A percentile compares a stretch with the other conserved stretches of the same genome.
These are phyloP conservation scores for Wickerhamiella slavikovae DNA, from an alignment of 805 yeast genomes.

Conservation along the genomic window DNA sequence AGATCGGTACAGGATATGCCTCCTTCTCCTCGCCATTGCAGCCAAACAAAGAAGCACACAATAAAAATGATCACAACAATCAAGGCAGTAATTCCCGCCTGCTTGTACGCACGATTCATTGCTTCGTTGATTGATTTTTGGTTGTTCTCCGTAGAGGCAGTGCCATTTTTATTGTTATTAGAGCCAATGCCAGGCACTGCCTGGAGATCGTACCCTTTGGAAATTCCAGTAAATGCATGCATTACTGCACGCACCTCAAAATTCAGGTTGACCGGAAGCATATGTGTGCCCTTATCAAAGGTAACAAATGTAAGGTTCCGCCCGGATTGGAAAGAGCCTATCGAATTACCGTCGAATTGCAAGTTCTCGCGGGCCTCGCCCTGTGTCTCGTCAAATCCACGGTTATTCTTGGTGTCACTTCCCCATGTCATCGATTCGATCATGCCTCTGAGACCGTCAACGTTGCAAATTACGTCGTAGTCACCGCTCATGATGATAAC, in stretches of 20 bases:
- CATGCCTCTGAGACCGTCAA: conserved; percentile 48
- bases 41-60: conserved; percentile 9
- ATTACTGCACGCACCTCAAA: conserved; percentile 48
- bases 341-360: conserved; percentile 22
- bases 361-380: conserved; percentile 22
- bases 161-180: not conserved
- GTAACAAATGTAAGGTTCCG: conserved; percentile 60
- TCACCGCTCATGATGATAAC: conserved; percentile 71
- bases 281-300: conserved; percentile 64
- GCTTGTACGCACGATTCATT: conserved; percentile 18
- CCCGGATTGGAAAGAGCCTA: conserved; percentile 31
- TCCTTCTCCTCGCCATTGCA: conserved; percentile 7
- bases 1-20: conserved; percentile 3
- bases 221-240: conserved; percentile 22
- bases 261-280: conserved; percentile 79
- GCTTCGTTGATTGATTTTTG: conserved; percentile 16
- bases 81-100: conserved; percentile 21
- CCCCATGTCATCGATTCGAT: conserved; percentile 46
- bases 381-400: conserved; percentile 13
- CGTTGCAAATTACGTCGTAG: conserved; percentile 75
- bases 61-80: conserved; percentile 15
- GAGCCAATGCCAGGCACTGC: conserved; percentile 2
- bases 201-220: conserved; percentile 1
- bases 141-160: conserved; percentile 6
- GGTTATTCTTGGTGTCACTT: conserved; percentile 24